These are phyloP conservation scores for Quercus agrifolia DNA, from an alignment of 306 rosid species.

Conservation along the genomic window DNA sequence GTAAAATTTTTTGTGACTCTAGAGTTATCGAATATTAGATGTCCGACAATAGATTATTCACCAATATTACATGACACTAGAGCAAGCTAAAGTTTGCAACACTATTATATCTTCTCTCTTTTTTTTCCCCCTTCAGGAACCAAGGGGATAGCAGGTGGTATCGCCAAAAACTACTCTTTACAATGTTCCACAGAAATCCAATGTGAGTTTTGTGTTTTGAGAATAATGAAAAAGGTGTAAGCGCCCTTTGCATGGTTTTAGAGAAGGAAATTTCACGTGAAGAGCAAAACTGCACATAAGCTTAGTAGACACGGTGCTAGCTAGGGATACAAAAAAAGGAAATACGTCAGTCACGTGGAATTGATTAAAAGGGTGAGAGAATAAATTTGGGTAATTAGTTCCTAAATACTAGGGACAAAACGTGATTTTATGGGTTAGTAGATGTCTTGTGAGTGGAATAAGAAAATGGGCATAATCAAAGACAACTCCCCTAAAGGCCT, in stretches of 20 bases:
- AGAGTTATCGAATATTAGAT: too few species aligned
- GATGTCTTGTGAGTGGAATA: conserved; percentile 27
- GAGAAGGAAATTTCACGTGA: background rate
- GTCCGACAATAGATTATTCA: too few species aligned
- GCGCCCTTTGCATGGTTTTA: background rate
- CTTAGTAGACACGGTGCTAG: background rate
- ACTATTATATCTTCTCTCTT: too few species aligned
- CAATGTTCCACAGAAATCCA: too few species aligned
- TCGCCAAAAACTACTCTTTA: too few species aligned
- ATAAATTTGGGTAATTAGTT: background rate
- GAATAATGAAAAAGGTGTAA: background rate
- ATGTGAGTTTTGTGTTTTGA: background rate
- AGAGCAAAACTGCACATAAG: background rate
- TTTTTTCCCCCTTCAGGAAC: too few species aligned
- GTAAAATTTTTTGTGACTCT: too few species aligned
- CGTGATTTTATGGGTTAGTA: conserved; percentile 13
- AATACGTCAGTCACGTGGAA: background rate
- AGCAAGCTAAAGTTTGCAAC: too few species aligned
- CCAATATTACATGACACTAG: too few species aligned
- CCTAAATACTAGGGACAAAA: conserved; percentile 18
- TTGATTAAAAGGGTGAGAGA: background rate
- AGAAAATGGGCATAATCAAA: conserved; percentile 18
- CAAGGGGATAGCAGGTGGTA: too few species aligned
- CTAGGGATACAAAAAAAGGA: background rate
- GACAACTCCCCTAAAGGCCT: background rate